phyloP scores from a whole-genome alignment of 1,284 basidiomycete species.

The Sparassis latifolia region DNA sequence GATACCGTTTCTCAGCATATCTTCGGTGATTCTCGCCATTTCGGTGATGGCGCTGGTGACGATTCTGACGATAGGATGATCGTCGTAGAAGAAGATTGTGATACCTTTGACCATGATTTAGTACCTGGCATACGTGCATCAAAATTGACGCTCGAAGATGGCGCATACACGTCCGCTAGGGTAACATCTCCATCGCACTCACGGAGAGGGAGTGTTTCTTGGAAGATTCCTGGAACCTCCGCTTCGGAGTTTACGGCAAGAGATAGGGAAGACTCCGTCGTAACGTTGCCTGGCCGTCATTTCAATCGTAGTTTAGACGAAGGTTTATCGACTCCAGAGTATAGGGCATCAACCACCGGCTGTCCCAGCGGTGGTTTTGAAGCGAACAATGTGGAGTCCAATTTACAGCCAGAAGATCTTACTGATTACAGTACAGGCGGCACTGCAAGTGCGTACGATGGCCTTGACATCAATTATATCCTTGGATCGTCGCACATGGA shows the following conservation, averaged over 20 bases:
- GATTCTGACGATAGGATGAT: conserved; percentile 26
- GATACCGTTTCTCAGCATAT: conserved; percentile 48
- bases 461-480: conserved; percentile 40
- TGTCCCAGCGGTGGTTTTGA: too few relatives aligned
- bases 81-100: conserved; percentile 23
- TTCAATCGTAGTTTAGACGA: conserved; percentile 19
- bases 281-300: conserved; percentile 17
- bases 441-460: conserved; percentile 24
- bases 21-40: conserved; percentile 27
- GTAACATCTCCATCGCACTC: conserved; percentile 11
- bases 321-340: conserved; percentile 6
- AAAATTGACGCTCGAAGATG: not conserved
- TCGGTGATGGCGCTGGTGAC: conserved; percentile 11
- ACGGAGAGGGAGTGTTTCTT: conserved; percentile 20
- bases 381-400: too few relatives aligned
- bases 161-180: conserved; percentile 9
- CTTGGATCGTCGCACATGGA: conserved; percentile 17
- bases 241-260: conserved; percentile 5
- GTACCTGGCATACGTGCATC: conserved; percentile 10
- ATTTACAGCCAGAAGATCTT: too few relatives aligned
- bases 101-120: conserved; percentile 28
- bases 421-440: conserved; percentile 5
- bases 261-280: conserved; percentile 23
- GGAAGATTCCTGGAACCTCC: conserved; percentile 14
- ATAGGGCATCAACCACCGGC: too few relatives aligned